phyloP scores from a whole-genome alignment of 805 yeast species.

The Myxozyma lipomycoides region DNA sequence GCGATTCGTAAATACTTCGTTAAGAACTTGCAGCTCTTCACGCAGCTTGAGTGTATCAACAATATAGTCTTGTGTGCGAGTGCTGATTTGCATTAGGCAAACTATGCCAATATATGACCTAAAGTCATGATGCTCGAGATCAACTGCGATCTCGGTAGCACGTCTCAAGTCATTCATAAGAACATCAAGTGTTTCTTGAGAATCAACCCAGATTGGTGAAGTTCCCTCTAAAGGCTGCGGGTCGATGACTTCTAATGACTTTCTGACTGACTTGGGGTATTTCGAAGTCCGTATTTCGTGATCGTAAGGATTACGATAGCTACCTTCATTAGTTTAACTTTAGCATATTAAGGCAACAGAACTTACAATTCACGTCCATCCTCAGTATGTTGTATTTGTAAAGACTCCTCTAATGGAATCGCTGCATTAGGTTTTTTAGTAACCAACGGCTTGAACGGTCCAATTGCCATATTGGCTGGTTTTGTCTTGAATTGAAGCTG shows the following conservation, averaged over 20 bases:
- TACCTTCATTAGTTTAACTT: background rate
- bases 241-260: constrained; percentile 46
- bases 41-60: constrained; percentile 79
- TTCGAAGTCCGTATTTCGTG: constrained; percentile 65
- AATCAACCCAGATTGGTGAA: constrained; percentile 62
- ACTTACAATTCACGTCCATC: constrained; percentile 12
- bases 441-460: constrained; percentile 76
- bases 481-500: constrained; percentile 55
- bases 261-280: constrained; percentile 59
- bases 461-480: constrained; percentile 62
- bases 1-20: constrained; percentile 78
- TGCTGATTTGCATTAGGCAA: constrained; percentile 88
- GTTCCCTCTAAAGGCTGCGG: constrained; percentile 63
- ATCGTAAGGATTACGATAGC: constrained; percentile 73
- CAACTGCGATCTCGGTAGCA: constrained; percentile 75
- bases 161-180: constrained; percentile 54
- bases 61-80: constrained; percentile 75
- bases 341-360: background rate
- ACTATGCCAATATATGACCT: constrained; percentile 87
- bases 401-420: constrained; percentile 51
- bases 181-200: constrained; percentile 45
- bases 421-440: constrained; percentile 68
- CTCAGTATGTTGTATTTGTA: constrained; percentile 38
- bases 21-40: constrained; percentile 62
- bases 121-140: constrained; percentile 92